Percentiles rank a stretch among this genome's conserved stretches.
Conservation (phyloP, 2,329 filamentous ascomycete species). For the Epichloe coenophiala region DNA sequence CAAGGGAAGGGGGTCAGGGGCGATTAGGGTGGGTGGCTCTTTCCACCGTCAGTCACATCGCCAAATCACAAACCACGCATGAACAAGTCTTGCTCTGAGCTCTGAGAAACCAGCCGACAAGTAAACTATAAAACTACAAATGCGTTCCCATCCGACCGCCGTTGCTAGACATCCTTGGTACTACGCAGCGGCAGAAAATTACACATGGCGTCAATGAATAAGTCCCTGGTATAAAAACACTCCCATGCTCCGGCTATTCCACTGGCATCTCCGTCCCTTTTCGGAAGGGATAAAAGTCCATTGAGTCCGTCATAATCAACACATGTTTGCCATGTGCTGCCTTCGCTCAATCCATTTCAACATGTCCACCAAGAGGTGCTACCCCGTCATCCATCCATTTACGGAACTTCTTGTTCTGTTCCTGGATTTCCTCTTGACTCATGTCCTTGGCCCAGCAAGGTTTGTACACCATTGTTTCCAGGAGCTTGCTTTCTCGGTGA, state of each 20-base stretch:
- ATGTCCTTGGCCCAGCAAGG: conserved; percentile 68
- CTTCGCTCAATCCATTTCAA: conserved; percentile 2
- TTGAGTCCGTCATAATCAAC: not conserved
- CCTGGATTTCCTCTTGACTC: conserved; percentile 63
- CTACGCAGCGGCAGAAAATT: not conserved
- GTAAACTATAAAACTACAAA: not conserved
- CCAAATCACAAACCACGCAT: not conserved
- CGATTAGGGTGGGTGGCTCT: no score
- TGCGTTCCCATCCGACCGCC: not conserved
- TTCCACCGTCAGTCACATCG: no score
- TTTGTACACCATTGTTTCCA: conserved; percentile 73
- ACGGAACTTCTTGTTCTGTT: conserved; percentile 53
- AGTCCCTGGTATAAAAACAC: conserved; percentile 2
- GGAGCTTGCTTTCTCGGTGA: conserved; percentile 55
- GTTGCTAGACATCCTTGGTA: not conserved
- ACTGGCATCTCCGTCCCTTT: not conserved
- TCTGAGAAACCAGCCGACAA: not conserved
- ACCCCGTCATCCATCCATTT: conserved; percentile 39
- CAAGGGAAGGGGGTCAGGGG: no score
- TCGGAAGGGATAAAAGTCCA: not conserved
- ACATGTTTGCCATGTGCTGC: no score
- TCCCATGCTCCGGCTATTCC: conserved; percentile 4
- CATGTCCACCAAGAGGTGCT: conserved; percentile 13
- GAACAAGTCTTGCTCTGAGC: not conserved
- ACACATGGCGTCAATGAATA: not conserved